A percentile compares a stretch with the other conserved stretches of the same genome.
Conservation (phyloP, 305 asterid genomes). For the Solanum chacoense region DNA sequence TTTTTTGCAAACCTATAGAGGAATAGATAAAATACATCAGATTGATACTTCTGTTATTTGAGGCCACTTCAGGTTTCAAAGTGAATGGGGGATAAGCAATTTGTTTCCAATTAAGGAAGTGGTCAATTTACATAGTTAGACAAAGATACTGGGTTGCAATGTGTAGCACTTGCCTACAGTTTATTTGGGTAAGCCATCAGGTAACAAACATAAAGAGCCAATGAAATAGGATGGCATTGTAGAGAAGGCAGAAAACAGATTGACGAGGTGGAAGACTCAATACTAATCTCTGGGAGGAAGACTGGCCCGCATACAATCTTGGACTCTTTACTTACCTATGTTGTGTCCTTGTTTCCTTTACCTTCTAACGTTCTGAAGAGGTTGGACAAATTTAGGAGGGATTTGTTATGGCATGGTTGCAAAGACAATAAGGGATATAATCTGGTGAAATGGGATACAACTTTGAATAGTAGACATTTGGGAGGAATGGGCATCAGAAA, state of each 20-base stretch:
- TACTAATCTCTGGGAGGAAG: background rate
- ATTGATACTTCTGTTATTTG: background rate
- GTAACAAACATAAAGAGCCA: background rate
- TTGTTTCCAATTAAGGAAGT: background rate
- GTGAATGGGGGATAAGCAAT: background rate
- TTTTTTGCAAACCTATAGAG: background rate
- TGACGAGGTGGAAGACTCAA: background rate
- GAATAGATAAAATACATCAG: background rate
- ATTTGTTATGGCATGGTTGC: background rate
- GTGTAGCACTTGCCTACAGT: background rate
- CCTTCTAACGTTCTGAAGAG: background rate
- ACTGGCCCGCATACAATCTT: background rate
- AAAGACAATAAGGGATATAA: background rate
- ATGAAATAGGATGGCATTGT: background rate
- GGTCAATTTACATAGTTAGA: background rate
- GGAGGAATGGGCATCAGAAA: background rate
- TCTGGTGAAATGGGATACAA: background rate
- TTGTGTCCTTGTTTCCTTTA: background rate
- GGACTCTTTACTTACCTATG: background rate
- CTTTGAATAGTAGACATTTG: background rate
- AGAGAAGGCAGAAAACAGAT: background rate
- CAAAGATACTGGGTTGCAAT: background rate
- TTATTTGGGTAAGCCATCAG: background rate
- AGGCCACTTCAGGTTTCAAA: background rate
- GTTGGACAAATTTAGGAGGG: background rate